These are phyloP conservation scores for Sarocladium kiliense DNA, from an alignment of 2,329 filamentous ascomycete species.

Conservation along the genomic window DNA sequence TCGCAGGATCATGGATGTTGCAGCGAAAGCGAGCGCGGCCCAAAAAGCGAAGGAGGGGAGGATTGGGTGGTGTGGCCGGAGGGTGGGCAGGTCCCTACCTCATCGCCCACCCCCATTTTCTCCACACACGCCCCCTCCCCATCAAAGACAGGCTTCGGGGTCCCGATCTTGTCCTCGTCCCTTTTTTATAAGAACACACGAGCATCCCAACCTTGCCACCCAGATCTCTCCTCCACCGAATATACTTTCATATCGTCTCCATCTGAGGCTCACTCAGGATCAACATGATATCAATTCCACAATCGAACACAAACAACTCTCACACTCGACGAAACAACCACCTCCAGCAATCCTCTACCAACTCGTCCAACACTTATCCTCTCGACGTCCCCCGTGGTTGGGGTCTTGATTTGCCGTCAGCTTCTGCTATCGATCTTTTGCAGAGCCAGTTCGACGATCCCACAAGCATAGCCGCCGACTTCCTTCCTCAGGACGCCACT, in stretches of 20 bases:
- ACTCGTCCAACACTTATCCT: neutral
- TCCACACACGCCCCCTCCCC: neutral
- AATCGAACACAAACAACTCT: neutral
- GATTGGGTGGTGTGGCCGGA: neutral
- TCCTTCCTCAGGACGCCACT: slow-evolving; percentile 16
- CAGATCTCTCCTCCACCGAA: slow-evolving; percentile 9
- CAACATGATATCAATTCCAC: slow-evolving; percentile 7
- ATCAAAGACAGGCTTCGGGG: neutral
- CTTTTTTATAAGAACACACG: neutral
- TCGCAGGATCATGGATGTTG: neutral
- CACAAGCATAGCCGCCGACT: neutral
- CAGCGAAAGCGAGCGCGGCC: neutral
- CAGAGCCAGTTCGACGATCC: slow-evolving; percentile 1
- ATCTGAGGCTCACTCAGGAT: neutral
- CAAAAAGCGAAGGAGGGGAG: neutral
- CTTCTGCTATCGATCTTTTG: neutral
- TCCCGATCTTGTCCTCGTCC: neutral
- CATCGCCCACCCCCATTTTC: neutral
- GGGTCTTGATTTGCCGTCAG: neutral
- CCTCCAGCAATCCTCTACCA: neutral
- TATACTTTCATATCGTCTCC: slow-evolving; percentile 5
- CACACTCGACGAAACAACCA: slow-evolving; percentile 1
- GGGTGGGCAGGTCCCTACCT: neutral
- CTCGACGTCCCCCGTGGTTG: slow-evolving; percentile 6
- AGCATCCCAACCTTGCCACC: slow-evolving; percentile 3